phyloP scores from a whole-genome alignment of 108 stramenopile species.

The Pseudonitzschia pungens region DNA sequence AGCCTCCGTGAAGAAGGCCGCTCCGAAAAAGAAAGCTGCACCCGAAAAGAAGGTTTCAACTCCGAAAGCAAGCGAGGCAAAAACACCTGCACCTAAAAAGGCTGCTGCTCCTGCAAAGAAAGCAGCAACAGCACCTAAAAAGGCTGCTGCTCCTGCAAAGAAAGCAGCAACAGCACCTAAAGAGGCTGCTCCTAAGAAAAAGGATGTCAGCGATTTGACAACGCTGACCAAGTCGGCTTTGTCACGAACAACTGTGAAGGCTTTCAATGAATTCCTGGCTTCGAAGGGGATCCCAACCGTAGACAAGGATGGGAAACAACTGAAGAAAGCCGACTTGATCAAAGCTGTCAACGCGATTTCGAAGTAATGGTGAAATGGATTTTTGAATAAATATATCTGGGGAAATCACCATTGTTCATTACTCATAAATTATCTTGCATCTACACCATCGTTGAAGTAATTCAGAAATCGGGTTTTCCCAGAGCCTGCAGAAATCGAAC shows the following conservation, averaged over 20 bases:
- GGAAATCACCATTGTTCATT: slow-evolving; percentile 1
- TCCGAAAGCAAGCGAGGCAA: neutral
- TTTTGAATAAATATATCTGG: neutral
- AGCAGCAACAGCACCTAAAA: slow-evolving; percentile 37
- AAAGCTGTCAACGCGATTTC: slow-evolving; percentile 25
- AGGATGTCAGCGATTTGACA: slow-evolving; percentile 9
- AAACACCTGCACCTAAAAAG: neutral
- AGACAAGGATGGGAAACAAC: slow-evolving; percentile 32
- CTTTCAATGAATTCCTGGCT: slow-evolving; percentile 31
- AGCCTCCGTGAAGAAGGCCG: neutral
- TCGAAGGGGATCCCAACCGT: slow-evolving; percentile 29
- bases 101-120: slow-evolving; percentile 21
- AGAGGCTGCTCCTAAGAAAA: neutral
- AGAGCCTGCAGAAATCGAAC: neutral
- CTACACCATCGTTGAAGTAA: neutral
- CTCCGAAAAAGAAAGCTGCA: slow-evolving; percentile 14
- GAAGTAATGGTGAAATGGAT: slow-evolving; percentile 2
- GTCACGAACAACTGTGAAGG: slow-evolving; percentile 38
- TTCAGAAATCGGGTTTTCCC: neutral
- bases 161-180: slow-evolving; percentile 13
- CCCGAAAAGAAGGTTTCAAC: neutral
- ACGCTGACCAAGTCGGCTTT: slow-evolving; percentile 37
- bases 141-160: slow-evolving; percentile 17
- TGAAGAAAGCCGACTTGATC: slow-evolving; percentile 38
- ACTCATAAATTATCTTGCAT: neutral